phyloP scores from a whole-genome alignment of 1,284 basidiomycete genomes.

The Waitea zeae region DNA sequence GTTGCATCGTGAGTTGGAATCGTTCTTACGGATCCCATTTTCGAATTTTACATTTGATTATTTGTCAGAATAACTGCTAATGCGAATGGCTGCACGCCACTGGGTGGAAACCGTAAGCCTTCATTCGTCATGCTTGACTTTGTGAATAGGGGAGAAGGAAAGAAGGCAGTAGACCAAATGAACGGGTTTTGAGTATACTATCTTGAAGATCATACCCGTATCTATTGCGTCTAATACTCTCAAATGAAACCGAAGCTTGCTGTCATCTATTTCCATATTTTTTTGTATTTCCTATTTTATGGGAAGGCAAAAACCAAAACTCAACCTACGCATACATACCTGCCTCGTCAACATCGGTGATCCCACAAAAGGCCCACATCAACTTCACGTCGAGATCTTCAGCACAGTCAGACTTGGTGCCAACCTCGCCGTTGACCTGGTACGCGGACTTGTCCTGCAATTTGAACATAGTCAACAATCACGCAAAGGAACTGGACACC shows the following conservation, averaged over 20 bases:
- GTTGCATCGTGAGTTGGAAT: constrained; percentile 19
- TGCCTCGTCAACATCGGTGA: no score
- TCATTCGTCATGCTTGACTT: constrained; percentile 35
- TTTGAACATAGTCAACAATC: constrained; percentile 1
- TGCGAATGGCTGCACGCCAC: constrained; percentile 22
- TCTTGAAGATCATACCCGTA: no score
- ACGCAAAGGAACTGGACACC: constrained; percentile 3
- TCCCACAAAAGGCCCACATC: constrained; percentile 22
- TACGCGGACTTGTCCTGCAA: constrained; percentile 23
- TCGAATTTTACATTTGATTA: background rate
- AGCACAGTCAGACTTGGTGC: constrained; percentile 20
- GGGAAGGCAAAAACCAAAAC: no score
- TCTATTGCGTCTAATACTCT: no score
- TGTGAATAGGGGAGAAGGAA: constrained; percentile 25
- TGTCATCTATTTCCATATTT: no score
- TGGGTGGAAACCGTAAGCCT: constrained; percentile 23
- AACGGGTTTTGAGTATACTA: no score
- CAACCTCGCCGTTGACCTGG: constrained; percentile 26
- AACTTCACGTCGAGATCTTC: constrained; percentile 26
- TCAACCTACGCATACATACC: no score
- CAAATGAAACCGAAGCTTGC: no score
- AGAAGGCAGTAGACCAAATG: constrained; percentile 21
- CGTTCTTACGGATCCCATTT: background rate
- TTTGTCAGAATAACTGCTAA: constrained; percentile 23
- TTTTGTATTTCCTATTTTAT: no score